Evolutionary conservation across 2,329 filamentous ascomycete species (phyloP).

Genomic region (Neocucurbitaria cava): DNA sequence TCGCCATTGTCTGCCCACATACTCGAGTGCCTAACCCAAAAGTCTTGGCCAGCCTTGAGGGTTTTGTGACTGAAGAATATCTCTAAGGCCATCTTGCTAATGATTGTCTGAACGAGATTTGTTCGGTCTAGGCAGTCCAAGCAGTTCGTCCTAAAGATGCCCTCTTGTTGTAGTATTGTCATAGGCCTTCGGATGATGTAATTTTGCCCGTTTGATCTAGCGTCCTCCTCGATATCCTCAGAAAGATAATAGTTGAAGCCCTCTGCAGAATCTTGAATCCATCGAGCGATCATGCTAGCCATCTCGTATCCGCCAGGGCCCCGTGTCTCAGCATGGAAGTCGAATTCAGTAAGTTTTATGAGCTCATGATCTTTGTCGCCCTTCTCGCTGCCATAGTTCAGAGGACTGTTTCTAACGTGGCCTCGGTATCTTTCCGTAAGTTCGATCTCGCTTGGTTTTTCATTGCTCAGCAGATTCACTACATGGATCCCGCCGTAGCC

Average conservation of each 20-base stretch:
- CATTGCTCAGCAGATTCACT: conserved; percentile 90
- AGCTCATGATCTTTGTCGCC: conserved; percentile 72
- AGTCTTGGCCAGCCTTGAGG: conserved; percentile 75
- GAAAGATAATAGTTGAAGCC: conserved; percentile 92
- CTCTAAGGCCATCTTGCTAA: conserved; percentile 92
- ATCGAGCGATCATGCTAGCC: conserved; percentile 80
- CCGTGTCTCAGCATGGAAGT: conserved; percentile 94
- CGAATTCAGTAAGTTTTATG: conserved; percentile 84
- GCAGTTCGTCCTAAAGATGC: conserved; percentile 95
- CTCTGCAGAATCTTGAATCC: conserved; percentile 80
- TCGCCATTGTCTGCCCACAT: conserved; percentile 99
- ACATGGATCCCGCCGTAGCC: conserved; percentile 91
- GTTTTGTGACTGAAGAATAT: conserved; percentile 78
- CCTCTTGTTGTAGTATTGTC: conserved; percentile 86
- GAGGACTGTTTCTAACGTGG: conserved; percentile 75
- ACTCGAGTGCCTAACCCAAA: conserved; percentile 90
- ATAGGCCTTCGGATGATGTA: conserved; percentile 56
- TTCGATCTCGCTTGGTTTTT: conserved; percentile 85
- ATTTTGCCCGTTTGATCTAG: conserved; percentile 51
- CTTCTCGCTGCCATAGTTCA: conserved; percentile 67
- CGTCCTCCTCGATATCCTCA: conserved; percentile 69
- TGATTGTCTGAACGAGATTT: conserved; percentile 93
- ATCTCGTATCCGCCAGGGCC: conserved; percentile 87
- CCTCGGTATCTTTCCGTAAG: conserved; percentile 80
- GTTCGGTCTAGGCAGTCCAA: conserved; percentile 95